phyloP scores from a whole-genome alignment of 805 yeast genomes.

The Yarrowia alimentaria region DNA sequence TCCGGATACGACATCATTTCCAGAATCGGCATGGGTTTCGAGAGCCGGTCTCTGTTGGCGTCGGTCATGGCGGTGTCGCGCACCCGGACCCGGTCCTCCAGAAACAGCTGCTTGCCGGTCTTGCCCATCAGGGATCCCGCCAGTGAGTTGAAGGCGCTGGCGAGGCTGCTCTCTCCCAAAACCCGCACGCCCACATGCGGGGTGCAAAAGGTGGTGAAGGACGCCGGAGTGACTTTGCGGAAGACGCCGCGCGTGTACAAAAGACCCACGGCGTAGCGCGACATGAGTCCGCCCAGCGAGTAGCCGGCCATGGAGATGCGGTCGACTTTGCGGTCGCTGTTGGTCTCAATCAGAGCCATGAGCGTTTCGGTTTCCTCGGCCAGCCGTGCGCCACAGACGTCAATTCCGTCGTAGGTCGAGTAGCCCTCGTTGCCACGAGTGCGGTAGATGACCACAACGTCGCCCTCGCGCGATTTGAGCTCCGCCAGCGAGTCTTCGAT shows the following conservation, averaged over 20 bases:
- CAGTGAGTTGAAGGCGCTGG: slow-evolving; percentile 57
- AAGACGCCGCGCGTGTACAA: slow-evolving; percentile 54
- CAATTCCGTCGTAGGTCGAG: slow-evolving; percentile 82
- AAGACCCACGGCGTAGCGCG: slow-evolving; percentile 78
- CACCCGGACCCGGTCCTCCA: slow-evolving; percentile 36
- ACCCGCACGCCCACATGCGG: slow-evolving; percentile 69
- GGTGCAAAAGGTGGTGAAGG: slow-evolving; percentile 61
- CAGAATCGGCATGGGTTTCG: slow-evolving; percentile 51
- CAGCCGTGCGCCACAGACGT: slow-evolving; percentile 75
- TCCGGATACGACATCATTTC: slow-evolving; percentile 62
- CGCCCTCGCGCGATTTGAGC: slow-evolving; percentile 36
- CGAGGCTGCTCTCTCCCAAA: slow-evolving; percentile 51
- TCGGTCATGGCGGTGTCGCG: slow-evolving; percentile 29
- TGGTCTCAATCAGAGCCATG: slow-evolving; percentile 36
- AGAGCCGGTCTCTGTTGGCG: slow-evolving; percentile 28
- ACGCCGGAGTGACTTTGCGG: slow-evolving; percentile 53
- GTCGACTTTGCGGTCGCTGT: slow-evolving; percentile 44
- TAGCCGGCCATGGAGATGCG: slow-evolving; percentile 80
- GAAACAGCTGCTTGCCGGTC: slow-evolving; percentile 72
- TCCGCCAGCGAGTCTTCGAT: slow-evolving; percentile 14
- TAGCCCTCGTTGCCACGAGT: slow-evolving; percentile 66
- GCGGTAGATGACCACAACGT: slow-evolving; percentile 46
- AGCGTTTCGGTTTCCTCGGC: slow-evolving; percentile 59
- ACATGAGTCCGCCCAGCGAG: slow-evolving; percentile 82
- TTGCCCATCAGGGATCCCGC: slow-evolving; percentile 66